A percentile compares a stretch with the other conserved stretches of the same genome.
Evolutionary conservation across 805 yeast genomes (phyloP).

Genomic region (Alloascoidea africana): DNA sequence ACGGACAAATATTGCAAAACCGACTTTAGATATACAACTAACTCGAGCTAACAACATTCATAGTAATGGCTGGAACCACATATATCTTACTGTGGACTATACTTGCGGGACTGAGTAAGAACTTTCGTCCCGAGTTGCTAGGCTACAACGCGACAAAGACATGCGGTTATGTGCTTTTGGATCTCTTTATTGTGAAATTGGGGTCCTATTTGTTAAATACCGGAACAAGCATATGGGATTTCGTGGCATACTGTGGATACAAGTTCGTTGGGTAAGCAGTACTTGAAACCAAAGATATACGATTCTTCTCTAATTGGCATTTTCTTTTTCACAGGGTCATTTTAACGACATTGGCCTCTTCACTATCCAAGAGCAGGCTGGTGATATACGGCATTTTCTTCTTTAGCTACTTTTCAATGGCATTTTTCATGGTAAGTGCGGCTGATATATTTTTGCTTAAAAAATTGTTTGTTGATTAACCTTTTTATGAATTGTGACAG

Average conservation of each 20-base stretch:
- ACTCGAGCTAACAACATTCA: no score
- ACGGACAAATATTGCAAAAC: no score
- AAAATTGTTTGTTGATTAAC: constrained; percentile 36
- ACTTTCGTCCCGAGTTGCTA: constrained; percentile 84
- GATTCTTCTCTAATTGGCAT: no score
- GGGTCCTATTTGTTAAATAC: constrained; percentile 73
- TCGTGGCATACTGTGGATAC: constrained; percentile 84
- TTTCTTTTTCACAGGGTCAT: constrained; percentile 14
- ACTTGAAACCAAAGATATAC: no score
- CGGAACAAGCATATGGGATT: constrained; percentile 61
- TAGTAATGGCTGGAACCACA: constrained; percentile 78
- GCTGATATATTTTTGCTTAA: constrained; percentile 43
- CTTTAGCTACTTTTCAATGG: constrained; percentile 40
- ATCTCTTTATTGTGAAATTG: constrained; percentile 57
- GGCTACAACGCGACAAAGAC: constrained; percentile 82
- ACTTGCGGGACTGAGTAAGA: constrained; percentile 73
- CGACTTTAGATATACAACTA: no score
- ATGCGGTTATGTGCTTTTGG: constrained; percentile 65
- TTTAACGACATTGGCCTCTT: constrained; percentile 17
- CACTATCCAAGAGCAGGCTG: constrained; percentile 16
- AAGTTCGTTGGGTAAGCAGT: constrained; percentile 80
- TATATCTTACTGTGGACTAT: constrained; percentile 75
- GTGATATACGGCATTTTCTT: constrained; percentile 35
- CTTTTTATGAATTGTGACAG: constrained; percentile 20
- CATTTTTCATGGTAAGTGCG: constrained; percentile 20